These are phyloP conservation scores for Nepenthes alata DNA, from an alignment of 179 eudicot species.

Conservation along the genomic window DNA sequence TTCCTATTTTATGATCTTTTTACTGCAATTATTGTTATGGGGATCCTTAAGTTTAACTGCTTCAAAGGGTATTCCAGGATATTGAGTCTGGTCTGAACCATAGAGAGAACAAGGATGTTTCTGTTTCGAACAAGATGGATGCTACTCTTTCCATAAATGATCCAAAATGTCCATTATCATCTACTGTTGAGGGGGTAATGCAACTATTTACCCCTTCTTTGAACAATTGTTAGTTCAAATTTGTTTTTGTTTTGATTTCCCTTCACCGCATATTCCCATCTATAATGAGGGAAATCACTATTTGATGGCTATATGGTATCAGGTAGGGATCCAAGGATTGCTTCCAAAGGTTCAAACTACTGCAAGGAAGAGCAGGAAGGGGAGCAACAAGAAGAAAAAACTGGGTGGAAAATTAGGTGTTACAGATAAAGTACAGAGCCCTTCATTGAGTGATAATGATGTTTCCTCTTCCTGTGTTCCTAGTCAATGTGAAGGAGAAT, in stretches of 20 bases:
- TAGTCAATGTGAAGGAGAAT: constrained; percentile 24
- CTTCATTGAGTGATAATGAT: constrained; percentile 19
- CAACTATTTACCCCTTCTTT: not conserved
- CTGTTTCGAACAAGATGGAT: constrained; percentile 7
- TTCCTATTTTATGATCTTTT: not conserved
- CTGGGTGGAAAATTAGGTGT: constrained; percentile 16
- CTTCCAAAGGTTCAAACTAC: constrained; percentile 30
- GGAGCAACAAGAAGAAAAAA: constrained; percentile 43
- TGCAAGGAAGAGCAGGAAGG: constrained; percentile 51
- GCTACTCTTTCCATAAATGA: constrained; percentile 7
- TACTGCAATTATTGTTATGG: not conserved
- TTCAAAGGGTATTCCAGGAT: constrained; percentile 36
- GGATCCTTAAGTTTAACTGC: constrained; percentile 8
- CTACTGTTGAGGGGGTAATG: not conserved
- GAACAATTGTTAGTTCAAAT: not conserved
- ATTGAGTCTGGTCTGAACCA: constrained; percentile 18
- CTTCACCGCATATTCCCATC: not conserved
- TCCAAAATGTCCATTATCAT: not conserved
- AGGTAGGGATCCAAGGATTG: constrained; percentile 34
- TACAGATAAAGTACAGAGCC: constrained; percentile 14
- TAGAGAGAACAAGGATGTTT: constrained; percentile 16
- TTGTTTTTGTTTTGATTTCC: not conserved
- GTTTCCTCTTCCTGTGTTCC: constrained; percentile 21
- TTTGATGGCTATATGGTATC: constrained; percentile 22
- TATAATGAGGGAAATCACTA: not conserved